A percentile compares a stretch with the other conserved stretches of the same genome.
phyloP scores from a whole-genome alignment of 768 basidiomycete species.

The Sarcodon sp. region DNA sequence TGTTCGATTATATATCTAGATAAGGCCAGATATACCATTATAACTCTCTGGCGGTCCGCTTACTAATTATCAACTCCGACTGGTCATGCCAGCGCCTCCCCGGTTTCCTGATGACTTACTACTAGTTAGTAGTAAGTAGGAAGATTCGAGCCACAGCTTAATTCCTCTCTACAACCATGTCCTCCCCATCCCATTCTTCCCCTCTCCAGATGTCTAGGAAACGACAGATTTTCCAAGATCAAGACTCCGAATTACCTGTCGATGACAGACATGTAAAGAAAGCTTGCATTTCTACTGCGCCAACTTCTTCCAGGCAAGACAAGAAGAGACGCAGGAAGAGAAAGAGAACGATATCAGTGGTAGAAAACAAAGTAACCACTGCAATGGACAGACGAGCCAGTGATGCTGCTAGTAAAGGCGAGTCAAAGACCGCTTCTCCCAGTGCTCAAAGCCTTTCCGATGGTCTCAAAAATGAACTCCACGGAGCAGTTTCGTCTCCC shows the following conservation, averaged over 20 bases:
- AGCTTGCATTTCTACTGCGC: background rate
- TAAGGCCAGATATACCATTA: no score
- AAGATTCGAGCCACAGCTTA: no score
- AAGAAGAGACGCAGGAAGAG: constrained; percentile 1
- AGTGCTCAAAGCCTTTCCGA: background rate
- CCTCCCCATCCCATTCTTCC: background rate
- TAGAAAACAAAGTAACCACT: background rate
- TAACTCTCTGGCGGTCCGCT: no score
- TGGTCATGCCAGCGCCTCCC: no score
- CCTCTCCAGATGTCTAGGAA: background rate
- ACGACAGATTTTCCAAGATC: background rate
- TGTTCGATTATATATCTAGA: no score
- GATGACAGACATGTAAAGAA: background rate
- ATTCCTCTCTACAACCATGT: background rate
- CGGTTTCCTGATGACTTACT: no score
- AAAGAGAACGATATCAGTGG: background rate
- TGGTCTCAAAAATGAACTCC: background rate
- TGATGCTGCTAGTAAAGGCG: background rate
- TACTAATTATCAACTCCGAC: no score
- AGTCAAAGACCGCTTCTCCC: background rate
- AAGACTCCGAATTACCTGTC: background rate
- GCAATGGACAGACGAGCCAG: background rate
- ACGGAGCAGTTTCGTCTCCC: background rate
- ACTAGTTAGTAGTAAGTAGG: no score
- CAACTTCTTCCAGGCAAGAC: background rate